Evolutionary conservation across 2,329 filamentous ascomycete species (phyloP), one percentile per base, ranked within the genome.

Genomic region (Simplicillium sp.): DNA sequence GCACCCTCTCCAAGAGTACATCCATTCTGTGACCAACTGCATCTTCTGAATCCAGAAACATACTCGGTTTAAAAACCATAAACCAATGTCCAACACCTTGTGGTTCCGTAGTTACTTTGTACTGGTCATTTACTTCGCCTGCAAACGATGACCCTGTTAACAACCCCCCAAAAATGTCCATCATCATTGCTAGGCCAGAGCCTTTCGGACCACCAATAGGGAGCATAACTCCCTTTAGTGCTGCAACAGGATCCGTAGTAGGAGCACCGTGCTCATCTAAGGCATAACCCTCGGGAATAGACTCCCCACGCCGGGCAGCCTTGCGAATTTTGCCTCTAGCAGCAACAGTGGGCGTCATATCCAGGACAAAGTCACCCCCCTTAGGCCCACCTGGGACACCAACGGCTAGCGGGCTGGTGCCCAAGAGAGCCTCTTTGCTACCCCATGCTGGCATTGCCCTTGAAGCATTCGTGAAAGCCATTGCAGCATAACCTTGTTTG

Each of bases 191-290:
- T 25, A 87, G 55, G 0, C 72, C 84, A 4, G 77, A 81, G 0
- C 84, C 84, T 57, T 87, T 87, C 0, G 83, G 82, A 0, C 84
- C 83, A 7, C 82, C 82, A 78, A 87, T 85, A 0, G 82, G 82
- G 25, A 86, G 61, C 82, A 87, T 87, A 3, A 84, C 80, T 1
- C 82, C 82, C 41, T 76, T 70, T 28, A 87, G 59, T 0, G 82
- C 84, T 18, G 65, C 67, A 1, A 66, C 70, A 0, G 83, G 82
- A 52, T 87, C 81, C 42, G 78, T 71, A 1, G 81, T 84, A 29
- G 59, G 65, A 25, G 64, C 64, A 1, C 82, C 82, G 17, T 85
- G 70, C 3, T 60, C 66, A 60, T 87, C 82, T n/a, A 87, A 61
- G 4, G 82, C 82, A 82, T 82, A 87, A 48, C 78, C 75, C 2